These are phyloP conservation scores for Suillus variegatus DNA, from an alignment of 768 basidiomycete genomes.

Conservation along the genomic window DNA sequence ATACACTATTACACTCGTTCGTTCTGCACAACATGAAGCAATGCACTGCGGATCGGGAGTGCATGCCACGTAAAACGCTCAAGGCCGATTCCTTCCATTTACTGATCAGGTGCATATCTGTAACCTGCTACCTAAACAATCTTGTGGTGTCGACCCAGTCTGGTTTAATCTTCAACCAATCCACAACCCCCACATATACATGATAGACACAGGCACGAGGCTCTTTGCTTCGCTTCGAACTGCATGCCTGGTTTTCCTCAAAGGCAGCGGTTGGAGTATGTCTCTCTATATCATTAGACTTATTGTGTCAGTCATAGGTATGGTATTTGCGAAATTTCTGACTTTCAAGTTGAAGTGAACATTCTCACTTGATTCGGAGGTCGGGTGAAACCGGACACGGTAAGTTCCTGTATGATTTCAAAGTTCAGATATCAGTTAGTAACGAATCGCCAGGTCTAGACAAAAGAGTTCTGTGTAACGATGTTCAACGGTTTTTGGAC, in stretches of 20 bases:
- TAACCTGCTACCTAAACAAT: too few species aligned
- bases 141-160: not conserved
- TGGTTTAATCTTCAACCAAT: conserved; percentile 1
- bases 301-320: not conserved
- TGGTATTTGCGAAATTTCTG: not conserved
- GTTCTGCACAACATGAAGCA: not conserved
- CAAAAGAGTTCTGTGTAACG: not conserved
- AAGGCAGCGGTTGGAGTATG: not conserved
- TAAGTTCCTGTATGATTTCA: not conserved
- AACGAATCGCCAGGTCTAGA: not conserved
- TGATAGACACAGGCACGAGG: not conserved
- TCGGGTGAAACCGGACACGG: not conserved
- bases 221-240: not conserved
- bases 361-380: not conserved
- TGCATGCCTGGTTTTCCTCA: not conserved
- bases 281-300: not conserved
- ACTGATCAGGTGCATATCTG: not conserved
- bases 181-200: not conserved
- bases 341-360: not conserved
- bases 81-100: not conserved
- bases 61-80: not conserved
- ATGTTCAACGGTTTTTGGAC: not conserved
- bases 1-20: not conserved
- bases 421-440: not conserved
- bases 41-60: not conserved